Percentiles rank a stretch among this genome's conserved stretches.
Conservation (phyloP, 805 yeast genomes). For the Kuraishia molischiana region DNA sequence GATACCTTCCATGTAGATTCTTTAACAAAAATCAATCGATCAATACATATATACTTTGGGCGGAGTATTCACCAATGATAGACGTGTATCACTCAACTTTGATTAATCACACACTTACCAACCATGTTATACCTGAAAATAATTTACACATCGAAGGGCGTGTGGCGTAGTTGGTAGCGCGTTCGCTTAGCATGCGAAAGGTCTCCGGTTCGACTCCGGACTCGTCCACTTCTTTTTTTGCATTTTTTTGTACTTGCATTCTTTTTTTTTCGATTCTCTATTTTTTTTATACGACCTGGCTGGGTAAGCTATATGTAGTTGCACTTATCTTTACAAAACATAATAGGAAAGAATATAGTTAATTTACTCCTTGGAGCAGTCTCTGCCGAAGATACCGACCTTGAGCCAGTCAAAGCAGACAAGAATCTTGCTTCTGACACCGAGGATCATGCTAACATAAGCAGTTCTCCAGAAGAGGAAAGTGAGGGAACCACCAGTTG, state of each 20-base stretch:
- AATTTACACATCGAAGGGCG: too few species aligned
- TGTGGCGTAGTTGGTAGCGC: slow-evolving; percentile 79
- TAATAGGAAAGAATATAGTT: background rate
- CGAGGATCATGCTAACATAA: slow-evolving; percentile 85
- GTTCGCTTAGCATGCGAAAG: slow-evolving; percentile 74
- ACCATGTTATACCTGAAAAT: background rate
- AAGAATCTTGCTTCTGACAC: slow-evolving; percentile 79
- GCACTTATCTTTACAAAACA: too few species aligned
- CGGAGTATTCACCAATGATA: too few species aligned
- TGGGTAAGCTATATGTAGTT: too few species aligned
- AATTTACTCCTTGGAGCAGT: slow-evolving; percentile 71
- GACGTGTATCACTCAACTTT: too few species aligned
- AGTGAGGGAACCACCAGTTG: slow-evolving; percentile 79
- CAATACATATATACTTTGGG: too few species aligned
- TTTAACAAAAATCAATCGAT: too few species aligned
- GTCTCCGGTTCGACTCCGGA: slow-evolving; percentile 74
- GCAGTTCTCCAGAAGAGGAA: slow-evolving; percentile 94
- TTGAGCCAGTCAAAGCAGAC: slow-evolving; percentile 87
- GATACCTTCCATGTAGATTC: too few species aligned
- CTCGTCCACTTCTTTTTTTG: slow-evolving; percentile 43
- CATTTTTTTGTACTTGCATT: background rate
- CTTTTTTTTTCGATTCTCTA: background rate
- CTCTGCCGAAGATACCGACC: slow-evolving; percentile 85
- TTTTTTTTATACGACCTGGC: background rate
- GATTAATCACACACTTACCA: background rate